Evolutionary conservation across 1,284 basidiomycete species (phyloP).

Genomic region (Tilletia walkeri): DNA sequence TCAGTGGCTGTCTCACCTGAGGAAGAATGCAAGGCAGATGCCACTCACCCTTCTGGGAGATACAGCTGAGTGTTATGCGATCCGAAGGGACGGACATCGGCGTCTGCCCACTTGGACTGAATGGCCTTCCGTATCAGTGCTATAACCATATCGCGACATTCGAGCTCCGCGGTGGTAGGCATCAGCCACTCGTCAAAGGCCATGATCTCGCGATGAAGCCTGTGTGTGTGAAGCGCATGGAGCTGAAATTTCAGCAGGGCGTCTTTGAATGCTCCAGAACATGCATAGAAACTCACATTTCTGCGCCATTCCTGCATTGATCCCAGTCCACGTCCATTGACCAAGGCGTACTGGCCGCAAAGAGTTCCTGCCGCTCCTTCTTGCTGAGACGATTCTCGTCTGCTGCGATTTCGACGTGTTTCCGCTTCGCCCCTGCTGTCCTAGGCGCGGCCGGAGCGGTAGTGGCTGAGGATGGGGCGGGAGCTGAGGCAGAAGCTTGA

Average conservation of each 20-base stretch:
- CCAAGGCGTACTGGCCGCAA: slow-evolving; percentile 75
- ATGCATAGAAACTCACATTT: slow-evolving; percentile 30
- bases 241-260: not conserved
- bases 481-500: not conserved
- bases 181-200: slow-evolving; percentile 85
- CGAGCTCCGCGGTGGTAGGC: slow-evolving; percentile 79
- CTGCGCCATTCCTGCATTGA: slow-evolving; percentile 70
- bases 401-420: slow-evolving; percentile 37
- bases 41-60: slow-evolving; percentile 78
- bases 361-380: slow-evolving; percentile 65
- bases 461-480: not conserved
- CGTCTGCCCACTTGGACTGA: slow-evolving; percentile 70
- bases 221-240: not conserved
- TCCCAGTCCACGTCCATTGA: slow-evolving; percentile 73
- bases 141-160: slow-evolving; percentile 75
- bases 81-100: slow-evolving; percentile 81
- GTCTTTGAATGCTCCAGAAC: not conserved
- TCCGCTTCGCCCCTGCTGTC: slow-evolving; percentile 36
- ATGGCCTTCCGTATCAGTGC: slow-evolving; percentile 71
- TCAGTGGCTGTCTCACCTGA: slow-evolving; percentile 19
- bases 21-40: no score
- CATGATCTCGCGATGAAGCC: slow-evolving; percentile 48
- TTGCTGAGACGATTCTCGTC: slow-evolving; percentile 59
- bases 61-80: slow-evolving; percentile 93
- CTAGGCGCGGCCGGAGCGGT: not conserved